Base-by-base conservation (phyloP, 2,329 filamentous ascomycete genomes). In the Zasmidium angulare region DNA sequence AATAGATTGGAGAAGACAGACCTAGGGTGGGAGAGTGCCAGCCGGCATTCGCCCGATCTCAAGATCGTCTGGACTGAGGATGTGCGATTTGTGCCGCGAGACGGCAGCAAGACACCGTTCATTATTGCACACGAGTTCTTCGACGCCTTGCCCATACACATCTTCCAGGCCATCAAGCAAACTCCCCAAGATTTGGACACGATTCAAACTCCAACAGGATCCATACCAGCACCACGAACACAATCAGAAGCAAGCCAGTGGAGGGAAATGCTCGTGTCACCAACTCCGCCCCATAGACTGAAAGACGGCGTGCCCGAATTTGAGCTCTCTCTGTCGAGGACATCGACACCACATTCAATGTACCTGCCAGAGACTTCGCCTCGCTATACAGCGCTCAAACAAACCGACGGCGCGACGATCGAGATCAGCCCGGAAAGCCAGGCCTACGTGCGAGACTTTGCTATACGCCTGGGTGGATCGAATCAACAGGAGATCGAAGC, bases 111-210 rank as follows among this genome's bases (percentile, higher is more conserved):
- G 71, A 90, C 87, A 21, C 93, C 95, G 0, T 96, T 98, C 75
- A 96, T 99, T 61, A 85, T 98, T 51, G 95, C 95, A 3, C 95
- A 99, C 74, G 95, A 99, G 74, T 98, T 99, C 81, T 99, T 99
- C 78, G 95, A 99, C 68, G 95, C 95, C 1, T 86, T 99, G 0
- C 95, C 95, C 31, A 97, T 99, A 67, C 93, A 99, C 74, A 88
- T 91, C 61, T 99, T 99, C 74, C 89, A 98, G 75, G 89, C 90
- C 14, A 82, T 93, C 53, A 71, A 63, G 63, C 63, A 71, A 19
- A 65, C 64, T 57, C 73, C 57, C 7, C 59, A 64, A 12, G 70
- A 55, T 76, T 53, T 58, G 14, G 67, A 62, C 74, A 62, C 74
- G 72, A 81, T 40, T 71, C 76, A 3, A 73, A 76, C 66, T 69